Evolutionary conservation across 106 monocot species (phyloP), one percentile per base, ranked within the genome.

Genomic region (Allium sativum): DNA sequence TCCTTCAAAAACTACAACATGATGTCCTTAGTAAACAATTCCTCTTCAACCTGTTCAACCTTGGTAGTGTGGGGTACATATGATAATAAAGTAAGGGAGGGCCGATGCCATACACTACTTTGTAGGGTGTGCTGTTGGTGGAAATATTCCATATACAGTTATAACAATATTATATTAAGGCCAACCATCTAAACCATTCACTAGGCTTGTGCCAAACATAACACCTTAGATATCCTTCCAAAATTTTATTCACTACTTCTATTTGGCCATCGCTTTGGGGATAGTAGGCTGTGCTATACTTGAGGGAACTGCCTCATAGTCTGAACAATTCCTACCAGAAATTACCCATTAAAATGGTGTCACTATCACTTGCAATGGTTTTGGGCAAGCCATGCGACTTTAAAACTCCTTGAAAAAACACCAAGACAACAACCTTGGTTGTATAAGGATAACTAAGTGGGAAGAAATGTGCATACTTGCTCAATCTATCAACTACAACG

Each of bases 301-400:
- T 31, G 5, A 67, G 42, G 15, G 59, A 15, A 18, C 40, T 48
- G 6, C 57, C 66, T 3, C 50, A 21, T 10, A 65, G 12, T 17
- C 21, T 13, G 12, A 74, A 67, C 6, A 74, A 40, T n/a, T 74
- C 58, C 21, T 14, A 42, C 67, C 73, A 74, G 21, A 74, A 74
- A 42, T 22, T 8, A 40, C 73, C 53, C 0, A 46, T 55, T 11
- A 74, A 66, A 3, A 57, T 18, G 8, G 45, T 4, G 10, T 72
- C 72, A 6, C 65, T 20, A 57, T 72, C 65, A 72, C 16, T 46
- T 0, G 67, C 44, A 10, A 74, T 65, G n/a, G 66, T 45, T 3
- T 53, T 52, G 11, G 61, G 74, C 11, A 55, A 31, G 0, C 73
- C 67, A 52, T 74, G 59, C 12, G 67, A 6, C 9, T 42, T 53